A percentile compares a stretch with the other conserved stretches of the same genome.
Conservation (phyloP, 257 asterid species). For the Capsicum pubescens region DNA sequence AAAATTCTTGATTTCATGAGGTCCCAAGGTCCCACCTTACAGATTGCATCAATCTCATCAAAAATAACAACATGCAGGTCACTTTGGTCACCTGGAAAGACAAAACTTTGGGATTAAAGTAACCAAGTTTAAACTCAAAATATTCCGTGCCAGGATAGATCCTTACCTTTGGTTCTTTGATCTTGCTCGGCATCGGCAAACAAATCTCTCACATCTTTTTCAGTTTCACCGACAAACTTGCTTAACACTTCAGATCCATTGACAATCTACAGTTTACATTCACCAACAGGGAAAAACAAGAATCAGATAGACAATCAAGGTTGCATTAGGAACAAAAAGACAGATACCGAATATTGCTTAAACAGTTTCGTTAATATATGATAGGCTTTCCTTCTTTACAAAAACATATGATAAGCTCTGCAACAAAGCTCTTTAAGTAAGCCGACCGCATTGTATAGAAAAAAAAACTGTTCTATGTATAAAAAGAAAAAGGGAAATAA, state of each 20-base stretch:
- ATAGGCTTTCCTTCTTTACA: constrained; percentile 14
- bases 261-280: constrained; percentile 67
- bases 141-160: constrained; percentile 32
- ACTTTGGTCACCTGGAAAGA: constrained; percentile 91
- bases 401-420: background rate
- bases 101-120: constrained; percentile 26
- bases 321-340: constrained; percentile 25
- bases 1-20: constrained; percentile 18
- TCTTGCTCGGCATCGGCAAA: constrained; percentile 99
- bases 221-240: constrained; percentile 98
- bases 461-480: background rate
- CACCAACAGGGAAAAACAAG: constrained; percentile 2
- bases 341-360: background rate
- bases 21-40: constrained; percentile 76
- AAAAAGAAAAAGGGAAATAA: background rate
- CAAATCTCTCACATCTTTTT: constrained; percentile 94
- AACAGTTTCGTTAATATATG: constrained; percentile 28
- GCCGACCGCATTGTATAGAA: background rate
- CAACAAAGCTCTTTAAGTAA: background rate
- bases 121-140: constrained; percentile 10
- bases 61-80: constrained; percentile 95
- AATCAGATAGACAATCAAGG: constrained; percentile 26
- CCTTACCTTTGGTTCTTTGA: constrained; percentile 81
- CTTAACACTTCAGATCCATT: constrained; percentile 98
- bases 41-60: constrained; percentile 99